Percentiles rank a stretch among this genome's conserved stretches.
Conservation (phyloP, 257 asterid species). For the Plectranthus barbatus region DNA sequence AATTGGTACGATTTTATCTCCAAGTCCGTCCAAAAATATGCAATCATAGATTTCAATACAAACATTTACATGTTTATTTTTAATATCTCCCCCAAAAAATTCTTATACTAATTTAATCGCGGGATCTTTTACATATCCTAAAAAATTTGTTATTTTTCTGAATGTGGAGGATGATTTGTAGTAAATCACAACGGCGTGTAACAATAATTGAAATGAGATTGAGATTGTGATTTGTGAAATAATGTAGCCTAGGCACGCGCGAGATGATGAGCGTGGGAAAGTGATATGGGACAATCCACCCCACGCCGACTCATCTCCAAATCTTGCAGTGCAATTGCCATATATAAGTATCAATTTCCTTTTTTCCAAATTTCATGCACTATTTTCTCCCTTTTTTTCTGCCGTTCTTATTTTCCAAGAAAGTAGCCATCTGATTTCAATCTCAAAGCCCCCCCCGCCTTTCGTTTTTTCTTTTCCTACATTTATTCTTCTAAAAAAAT, state of each 20-base stretch:
- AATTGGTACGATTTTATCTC: no score
- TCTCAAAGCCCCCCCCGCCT: slow-evolving; percentile 14
- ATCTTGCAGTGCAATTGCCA: not conserved
- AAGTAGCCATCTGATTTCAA: slow-evolving; percentile 11
- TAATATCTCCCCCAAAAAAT: no score
- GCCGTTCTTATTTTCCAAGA: slow-evolving; percentile 12
- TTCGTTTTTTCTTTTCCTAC: not conserved
- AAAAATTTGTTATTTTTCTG: no score
- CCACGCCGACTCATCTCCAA: slow-evolving; percentile 13
- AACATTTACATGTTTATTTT: no score
- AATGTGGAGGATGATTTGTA: no score
- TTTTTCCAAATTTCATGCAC: slow-evolving; percentile 5
- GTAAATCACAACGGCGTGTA: no score
- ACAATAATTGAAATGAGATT: no score
- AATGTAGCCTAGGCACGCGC: slow-evolving; percentile 18
- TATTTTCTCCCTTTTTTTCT: not conserved
- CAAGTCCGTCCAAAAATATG: no score
- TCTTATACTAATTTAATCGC: no score
- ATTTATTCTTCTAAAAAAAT: slow-evolving; percentile 5
- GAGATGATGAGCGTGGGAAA: slow-evolving; percentile 6
- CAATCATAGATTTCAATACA: no score
- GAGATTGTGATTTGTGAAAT: not conserved
- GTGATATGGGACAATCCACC: not conserved
- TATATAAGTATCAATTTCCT: not conserved
- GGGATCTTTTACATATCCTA: no score